Evolutionary conservation across 1,139 yeast genomes (phyloP), one percentile per base, ranked within the genome.

Genomic region (Yamadazyma sp.): DNA sequence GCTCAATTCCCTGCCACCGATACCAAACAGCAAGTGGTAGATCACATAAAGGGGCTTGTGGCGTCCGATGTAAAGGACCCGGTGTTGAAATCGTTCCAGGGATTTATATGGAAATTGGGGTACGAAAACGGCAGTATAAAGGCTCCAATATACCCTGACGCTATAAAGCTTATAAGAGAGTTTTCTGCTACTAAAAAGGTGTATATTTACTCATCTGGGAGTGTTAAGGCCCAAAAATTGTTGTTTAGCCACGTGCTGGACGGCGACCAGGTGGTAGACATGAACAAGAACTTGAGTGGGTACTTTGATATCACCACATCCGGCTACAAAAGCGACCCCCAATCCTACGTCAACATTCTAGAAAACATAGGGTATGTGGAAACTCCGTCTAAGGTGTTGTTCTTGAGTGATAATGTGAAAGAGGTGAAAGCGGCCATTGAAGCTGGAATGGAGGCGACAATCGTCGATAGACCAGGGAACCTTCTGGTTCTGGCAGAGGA

Each of bases 121-220:
- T 91, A 89, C 59, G 79, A 73, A 25, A 64, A 69, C 15, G 95
- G 96, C 2, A 81, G 79, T 45, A 72, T 91, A 46, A 71, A 69
- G 51, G 94, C 96, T 0, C 96, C 96, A 1, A 56, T 91, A 2
- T 91, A 80, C 55, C 54, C 55, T 0, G 98, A 91, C 59, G 92
- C 95, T 1, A 72, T 87, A 40, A 64, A 67, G 0, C 74, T 77
- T 37, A 77, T 89, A 40, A 53, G 66, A 39, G 41, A 53, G 2
- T 71, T 75, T 66, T 43, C 59, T 1, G 14, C 37, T 1, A 35
- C 44, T 5, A 49, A 48, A 8, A 62, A 65, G 5, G 67, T 87
- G 0, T 87, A 73, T 56, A 88, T 91, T 15, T 91, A 91, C 61
- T 88, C 97, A 0, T 86, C 95, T n/a, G 98, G 98, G 1, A 83